Evolutionary conservation across 495 filamentous ascomycete species (phyloP).

Genomic region (Penicillium daleae): DNA sequence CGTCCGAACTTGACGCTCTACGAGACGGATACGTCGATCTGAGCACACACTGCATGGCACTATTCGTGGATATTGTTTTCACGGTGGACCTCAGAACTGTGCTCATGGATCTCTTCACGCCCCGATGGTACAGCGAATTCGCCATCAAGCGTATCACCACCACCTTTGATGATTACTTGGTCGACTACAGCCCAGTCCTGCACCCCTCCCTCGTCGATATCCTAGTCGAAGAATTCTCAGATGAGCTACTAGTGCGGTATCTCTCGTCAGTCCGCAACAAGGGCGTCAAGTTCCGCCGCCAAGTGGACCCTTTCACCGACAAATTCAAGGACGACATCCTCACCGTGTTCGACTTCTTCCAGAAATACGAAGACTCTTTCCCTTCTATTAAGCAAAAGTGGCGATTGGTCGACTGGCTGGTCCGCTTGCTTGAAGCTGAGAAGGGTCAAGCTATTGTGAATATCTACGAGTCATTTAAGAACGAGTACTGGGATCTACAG

Average conservation of each 20-base stretch:
- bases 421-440: constrained; percentile 72
- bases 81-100: constrained; percentile 79
- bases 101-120: constrained; percentile 87
- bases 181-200: constrained; percentile 78
- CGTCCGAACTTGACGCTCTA: constrained; percentile 71
- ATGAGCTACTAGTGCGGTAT: constrained; percentile 85
- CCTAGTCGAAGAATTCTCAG: constrained; percentile 84
- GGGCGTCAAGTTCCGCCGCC: constrained; percentile 82
- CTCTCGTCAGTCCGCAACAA: constrained; percentile 87
- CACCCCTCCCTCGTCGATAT: constrained; percentile 87
- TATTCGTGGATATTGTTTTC: constrained; percentile 85
- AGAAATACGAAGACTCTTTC: constrained; percentile 66
- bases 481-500: constrained; percentile 90
- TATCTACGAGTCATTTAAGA: constrained; percentile 82
- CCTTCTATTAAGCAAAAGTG: constrained; percentile 83
- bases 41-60: constrained; percentile 83
- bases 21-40: constrained; percentile 93
- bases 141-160: constrained; percentile 87
- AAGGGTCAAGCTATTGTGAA: constrained; percentile 70
- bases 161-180: constrained; percentile 92
- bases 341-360: constrained; percentile 76
- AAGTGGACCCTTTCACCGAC: constrained; percentile 76
- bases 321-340: constrained; percentile 90
- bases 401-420: constrained; percentile 82
- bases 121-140: constrained; percentile 79